phyloP scores from a whole-genome alignment of 2,329 filamentous ascomycete species.

The Cladophialophora chaetospira region DNA sequence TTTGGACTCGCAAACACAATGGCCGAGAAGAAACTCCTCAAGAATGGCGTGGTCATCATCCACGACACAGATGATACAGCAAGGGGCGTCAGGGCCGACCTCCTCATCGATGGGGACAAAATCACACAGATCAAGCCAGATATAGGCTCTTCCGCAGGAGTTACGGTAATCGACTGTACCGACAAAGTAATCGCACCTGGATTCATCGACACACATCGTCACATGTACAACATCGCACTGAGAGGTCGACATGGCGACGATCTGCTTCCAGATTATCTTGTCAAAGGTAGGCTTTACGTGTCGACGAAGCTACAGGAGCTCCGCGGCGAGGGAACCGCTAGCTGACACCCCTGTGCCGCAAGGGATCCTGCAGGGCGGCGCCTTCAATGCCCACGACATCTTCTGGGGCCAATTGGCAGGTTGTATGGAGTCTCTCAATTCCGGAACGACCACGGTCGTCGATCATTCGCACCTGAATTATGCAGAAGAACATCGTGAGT shows the following conservation, averaged over 20 bases:
- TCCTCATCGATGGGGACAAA: conserved; percentile 16
- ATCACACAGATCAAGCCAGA: conserved; percentile 9
- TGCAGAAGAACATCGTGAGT: conserved; percentile 29
- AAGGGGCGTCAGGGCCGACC: conserved; percentile 3
- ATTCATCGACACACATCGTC: conserved; percentile 39
- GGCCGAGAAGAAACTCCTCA: conserved; percentile 3
- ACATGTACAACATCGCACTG: conserved; percentile 37
- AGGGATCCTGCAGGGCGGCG: conserved; percentile 43
- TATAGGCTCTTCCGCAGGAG: background rate
- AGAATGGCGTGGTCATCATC: conserved; percentile 16
- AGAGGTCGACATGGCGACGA: conserved; percentile 14
- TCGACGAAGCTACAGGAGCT: conserved; percentile 23
- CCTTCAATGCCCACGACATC: conserved; percentile 44
- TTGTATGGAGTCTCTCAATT: conserved; percentile 15
- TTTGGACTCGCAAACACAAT: background rate
- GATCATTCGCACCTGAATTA: conserved; percentile 39
- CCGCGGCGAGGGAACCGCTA: background rate
- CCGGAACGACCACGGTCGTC: conserved; percentile 33
- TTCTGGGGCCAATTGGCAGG: conserved; percentile 42
- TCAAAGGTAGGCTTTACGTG: conserved; percentile 16
- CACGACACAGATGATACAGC: conserved; percentile 13
- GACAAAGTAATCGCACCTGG: conserved; percentile 36
- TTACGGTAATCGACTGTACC: conserved; percentile 40
- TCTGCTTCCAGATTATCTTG: conserved; percentile 11
- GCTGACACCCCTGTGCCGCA: conserved; percentile 29